Conservation (phyloP, 2,329 filamentous ascomycete genomes). For the Nannizzia gypsea region DNA sequence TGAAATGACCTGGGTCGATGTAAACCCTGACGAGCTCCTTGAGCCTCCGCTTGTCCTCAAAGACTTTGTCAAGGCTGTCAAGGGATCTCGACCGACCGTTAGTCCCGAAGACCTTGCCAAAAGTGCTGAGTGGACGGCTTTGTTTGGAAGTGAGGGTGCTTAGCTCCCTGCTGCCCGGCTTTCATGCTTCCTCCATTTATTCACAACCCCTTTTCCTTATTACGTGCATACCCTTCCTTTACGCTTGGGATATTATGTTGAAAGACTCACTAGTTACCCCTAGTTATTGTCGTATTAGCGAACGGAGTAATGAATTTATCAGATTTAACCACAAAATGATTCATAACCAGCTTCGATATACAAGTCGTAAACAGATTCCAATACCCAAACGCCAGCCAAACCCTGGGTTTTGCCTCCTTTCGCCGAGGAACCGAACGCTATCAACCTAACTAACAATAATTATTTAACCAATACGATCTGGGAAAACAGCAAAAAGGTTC, state of each 20-base stretch:
- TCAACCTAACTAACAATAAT: neutral
- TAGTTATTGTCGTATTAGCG: constrained; percentile 15
- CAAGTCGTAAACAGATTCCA: neutral
- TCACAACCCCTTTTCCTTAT: neutral
- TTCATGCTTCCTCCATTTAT: neutral
- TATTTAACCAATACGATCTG: neutral
- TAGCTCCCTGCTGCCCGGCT: constrained; percentile 22
- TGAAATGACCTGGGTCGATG: constrained; percentile 88
- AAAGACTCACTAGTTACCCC: neutral
- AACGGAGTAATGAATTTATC: constrained; percentile 5
- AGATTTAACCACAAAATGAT: neutral
- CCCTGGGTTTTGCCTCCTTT: neutral
- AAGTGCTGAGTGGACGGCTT: constrained; percentile 86
- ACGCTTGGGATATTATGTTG: constrained; percentile 7
- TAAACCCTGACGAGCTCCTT: constrained; percentile 71
- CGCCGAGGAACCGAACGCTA: neutral
- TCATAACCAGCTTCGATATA: neutral
- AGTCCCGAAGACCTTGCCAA: constrained; percentile 70
- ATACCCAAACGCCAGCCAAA: neutral
- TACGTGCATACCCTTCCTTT: neutral
- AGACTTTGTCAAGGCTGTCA: constrained; percentile 88
- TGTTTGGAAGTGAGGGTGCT: constrained; percentile 86
- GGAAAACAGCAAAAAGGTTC: neutral
- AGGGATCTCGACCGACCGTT: constrained; percentile 78
- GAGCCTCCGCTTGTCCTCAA: constrained; percentile 79